Base-by-base conservation (phyloP, 306 rosid genomes). In the Notholithocarpus densiflorus region DNA sequence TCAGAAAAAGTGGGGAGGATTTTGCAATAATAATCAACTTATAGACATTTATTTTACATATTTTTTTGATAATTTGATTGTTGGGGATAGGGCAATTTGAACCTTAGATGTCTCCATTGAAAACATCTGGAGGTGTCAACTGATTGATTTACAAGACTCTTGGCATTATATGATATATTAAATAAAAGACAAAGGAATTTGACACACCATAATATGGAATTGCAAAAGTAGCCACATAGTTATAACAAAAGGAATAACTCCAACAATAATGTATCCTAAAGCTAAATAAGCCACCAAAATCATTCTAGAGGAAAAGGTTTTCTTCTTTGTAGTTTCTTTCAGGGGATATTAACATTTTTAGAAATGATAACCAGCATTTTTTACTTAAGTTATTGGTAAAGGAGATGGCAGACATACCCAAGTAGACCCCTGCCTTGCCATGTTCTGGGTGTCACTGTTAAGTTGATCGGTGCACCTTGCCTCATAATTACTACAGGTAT, bases 341-440 rank as follows among this genome's bases (percentile, higher is more conserved):
- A 81, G 64, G 55, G 76, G 53, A 74, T 32, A 64, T 40, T 45
- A 76, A 51, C 9, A n/a, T 52, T 51, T 77, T 52, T 14, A 32
- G 55, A 69, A 66, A 26, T 24, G 4, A 56, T 14, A 20, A 78
- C 34, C 65, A 78, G 54, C 60, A 51, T 48, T 15, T 6, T 23
- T 21, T 20, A 71, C 56, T 23, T 17, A 48, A 23, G 29, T 55
- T 26, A 48, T 19, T 5, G 20, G 21, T 18, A 48, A 80, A 21
- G 76, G 75, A 82, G 72, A 80, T 2, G 18, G 77, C 4, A 68
- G 27, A 76, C 94, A 75, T 95, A 91, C 98, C 98, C 98, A n/a
- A 95, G 82, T 20, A 95, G 86, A 74, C 97, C 97, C 51, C 98
- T 86, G 88, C 98, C 98, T 85, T 88, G 92, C 98, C 97, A 95